Conservation (phyloP, 2,329 filamentous ascomycete species). For the Madurella mycetomatis region DNA sequence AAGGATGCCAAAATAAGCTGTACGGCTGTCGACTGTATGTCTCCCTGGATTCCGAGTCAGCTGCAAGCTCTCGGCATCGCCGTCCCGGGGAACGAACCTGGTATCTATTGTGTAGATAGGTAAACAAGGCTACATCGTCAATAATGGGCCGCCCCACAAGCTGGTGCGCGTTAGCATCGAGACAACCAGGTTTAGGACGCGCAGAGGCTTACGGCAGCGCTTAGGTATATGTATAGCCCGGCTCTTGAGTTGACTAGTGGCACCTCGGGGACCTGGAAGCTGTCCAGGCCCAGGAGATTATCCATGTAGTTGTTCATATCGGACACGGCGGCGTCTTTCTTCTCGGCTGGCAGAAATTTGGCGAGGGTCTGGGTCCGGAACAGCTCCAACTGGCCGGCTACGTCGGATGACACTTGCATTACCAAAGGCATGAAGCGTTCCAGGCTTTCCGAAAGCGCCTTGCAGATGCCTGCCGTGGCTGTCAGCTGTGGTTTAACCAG, state of each 20-base stretch:
- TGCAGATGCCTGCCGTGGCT: slow-evolving; percentile 40
- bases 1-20: slow-evolving; percentile 87
- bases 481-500: slow-evolving; percentile 13
- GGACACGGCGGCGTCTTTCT: slow-evolving; percentile 43
- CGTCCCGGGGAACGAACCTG: slow-evolving; percentile 47
- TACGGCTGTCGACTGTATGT: slow-evolving; percentile 70
- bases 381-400: slow-evolving; percentile 50
- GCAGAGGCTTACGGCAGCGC: slow-evolving; percentile 61
- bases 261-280: slow-evolving; percentile 56
- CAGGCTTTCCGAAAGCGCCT: slow-evolving; percentile 47
- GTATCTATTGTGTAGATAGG: slow-evolving; percentile 80
- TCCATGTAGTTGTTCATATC: slow-evolving; percentile 55
- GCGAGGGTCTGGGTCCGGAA: slow-evolving; percentile 56
- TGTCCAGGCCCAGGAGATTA: slow-evolving; percentile 53
- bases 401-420: slow-evolving; percentile 52
- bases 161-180: slow-evolving; percentile 42
- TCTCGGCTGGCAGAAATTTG: slow-evolving; percentile 50
- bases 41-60: slow-evolving; percentile 50
- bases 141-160: slow-evolving; percentile 77
- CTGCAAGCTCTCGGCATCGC: neutral
- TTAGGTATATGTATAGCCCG: slow-evolving; percentile 80
- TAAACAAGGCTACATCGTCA: slow-evolving; percentile 74
- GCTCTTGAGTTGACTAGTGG: slow-evolving; percentile 71
- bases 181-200: too few species aligned
- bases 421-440: slow-evolving; percentile 47